Evolutionary conservation across 331 rosid species (phyloP), one percentile per base, ranked within the genome.

Genomic region (Stylosanthes scabra): DNA sequence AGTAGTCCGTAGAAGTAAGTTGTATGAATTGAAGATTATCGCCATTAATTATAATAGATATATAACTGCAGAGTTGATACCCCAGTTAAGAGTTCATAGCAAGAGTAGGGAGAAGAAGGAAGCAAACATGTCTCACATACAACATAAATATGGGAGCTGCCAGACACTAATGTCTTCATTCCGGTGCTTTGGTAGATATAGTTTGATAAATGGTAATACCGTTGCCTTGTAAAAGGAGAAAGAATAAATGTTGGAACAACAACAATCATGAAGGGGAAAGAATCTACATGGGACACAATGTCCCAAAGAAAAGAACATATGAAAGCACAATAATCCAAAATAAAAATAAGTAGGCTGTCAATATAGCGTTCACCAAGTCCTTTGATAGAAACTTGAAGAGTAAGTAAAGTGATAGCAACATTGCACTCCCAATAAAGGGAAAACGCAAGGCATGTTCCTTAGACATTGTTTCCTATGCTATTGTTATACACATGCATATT

Each of bases 391-490:
- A 89, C 93, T 91, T 91, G 74, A 91, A 91, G 60, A 91, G 97
- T 57, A 91, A 75, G 80, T 89, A 91, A 54, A 91, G 93, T 25
- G 97, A 89, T 58, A 91, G 72, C 81, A 91, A 83, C 96, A 91
- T 89, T 25, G 97, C 97, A 86, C 97, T 91, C 72, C 97, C 97
- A 66, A 91, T 96, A 80, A 91, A 84, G 3, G 97, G 97, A 60
- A 91, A 91, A 16, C 97, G 91, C 96, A 91, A 87, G 62, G 97
- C 97, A 78, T 91, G 97, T 72, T 87, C 97, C 70, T 86, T 91
- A 8, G 97, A 91, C 97, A 91, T 91, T 1, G 97, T 91, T 79
- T 91, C 97, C 97, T 91, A 86, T 88, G n/a, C n/a, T n/a, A 86
- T 11, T 2, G 74, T 71, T 70, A 49, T 66, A 13, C 37, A 62